A percentile compares a stretch with the other conserved stretches of the same genome.
These are phyloP conservation scores for Chrysopogon serrulatus DNA, from an alignment of 176 grass and related monocot species.

Conservation along the genomic window DNA sequence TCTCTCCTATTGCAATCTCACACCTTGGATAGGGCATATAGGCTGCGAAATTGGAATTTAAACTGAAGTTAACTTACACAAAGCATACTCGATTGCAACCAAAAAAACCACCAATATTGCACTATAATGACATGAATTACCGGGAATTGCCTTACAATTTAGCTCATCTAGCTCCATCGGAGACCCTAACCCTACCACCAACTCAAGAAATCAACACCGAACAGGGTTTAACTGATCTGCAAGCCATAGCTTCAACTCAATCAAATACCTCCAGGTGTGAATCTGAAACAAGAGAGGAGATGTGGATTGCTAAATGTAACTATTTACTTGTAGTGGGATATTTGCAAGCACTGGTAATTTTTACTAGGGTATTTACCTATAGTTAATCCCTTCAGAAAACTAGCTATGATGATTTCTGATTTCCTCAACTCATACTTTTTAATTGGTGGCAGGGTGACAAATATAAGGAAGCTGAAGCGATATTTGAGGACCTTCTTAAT, in stretches of 20 bases:
- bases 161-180: background rate
- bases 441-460: constrained; percentile 62
- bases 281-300: background rate
- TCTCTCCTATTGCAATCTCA: background rate
- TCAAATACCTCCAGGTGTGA: background rate
- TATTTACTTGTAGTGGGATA: background rate
- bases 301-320: background rate
- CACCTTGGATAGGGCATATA: background rate
- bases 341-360: background rate
- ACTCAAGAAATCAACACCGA: background rate
- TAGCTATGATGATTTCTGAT: background rate
- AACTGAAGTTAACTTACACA: background rate
- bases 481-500: constrained; percentile 79
- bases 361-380: background rate
- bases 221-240: background rate
- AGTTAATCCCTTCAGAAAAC: background rate
- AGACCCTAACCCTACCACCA: background rate
- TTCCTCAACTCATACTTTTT: constrained; percentile 4
- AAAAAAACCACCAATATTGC: background rate
- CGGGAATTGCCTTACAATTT: background rate
- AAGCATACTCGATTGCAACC: background rate
- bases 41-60: background rate
- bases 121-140: background rate
- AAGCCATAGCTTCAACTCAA: background rate
- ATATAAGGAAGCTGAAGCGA: constrained; percentile 63